phyloP scores from a whole-genome alignment of 495 filamentous ascomycete genomes.

The Trichodelitschia bisporula region DNA sequence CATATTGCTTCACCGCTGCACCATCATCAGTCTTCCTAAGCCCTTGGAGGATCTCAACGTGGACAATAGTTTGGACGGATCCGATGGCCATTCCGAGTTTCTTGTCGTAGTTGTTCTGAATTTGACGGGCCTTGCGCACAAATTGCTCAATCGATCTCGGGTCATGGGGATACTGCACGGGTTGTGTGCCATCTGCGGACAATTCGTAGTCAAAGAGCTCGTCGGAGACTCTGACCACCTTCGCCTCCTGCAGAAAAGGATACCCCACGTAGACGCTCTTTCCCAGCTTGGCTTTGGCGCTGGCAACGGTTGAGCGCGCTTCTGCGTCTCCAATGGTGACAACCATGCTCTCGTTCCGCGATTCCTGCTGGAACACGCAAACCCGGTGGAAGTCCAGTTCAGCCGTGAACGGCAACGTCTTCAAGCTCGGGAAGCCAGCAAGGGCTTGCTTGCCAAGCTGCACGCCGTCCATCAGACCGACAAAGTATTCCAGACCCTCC shows the following conservation, averaged over 20 bases:
- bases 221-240: constrained; percentile 69
- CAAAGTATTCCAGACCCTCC: constrained; percentile 67
- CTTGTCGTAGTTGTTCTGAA: constrained; percentile 73
- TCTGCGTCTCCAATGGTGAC: constrained; percentile 59
- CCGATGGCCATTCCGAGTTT: constrained; percentile 74
- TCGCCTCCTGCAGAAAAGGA: constrained; percentile 85
- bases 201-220: constrained; percentile 80
- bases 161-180: constrained; percentile 41
- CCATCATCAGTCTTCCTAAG: constrained; percentile 78
- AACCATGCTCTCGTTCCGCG: constrained; percentile 90
- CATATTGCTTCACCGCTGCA: constrained; percentile 82
- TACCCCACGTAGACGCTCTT: constrained; percentile 80
- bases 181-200: constrained; percentile 31
- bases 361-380: constrained; percentile 91
- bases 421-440: constrained; percentile 80
- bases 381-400: constrained; percentile 73
- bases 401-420: constrained; percentile 57
- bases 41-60: constrained; percentile 81
- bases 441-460: constrained; percentile 57
- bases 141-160: constrained; percentile 60
- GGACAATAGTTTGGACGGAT: constrained; percentile 62
- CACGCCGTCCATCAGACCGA: constrained; percentile 70
- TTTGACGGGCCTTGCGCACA: constrained; percentile 57
- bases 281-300: constrained; percentile 57
- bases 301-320: constrained; percentile 36